Evolutionary conservation across 331 rosid species (phyloP).

Genomic region (Erythrophleum ivorense): DNA sequence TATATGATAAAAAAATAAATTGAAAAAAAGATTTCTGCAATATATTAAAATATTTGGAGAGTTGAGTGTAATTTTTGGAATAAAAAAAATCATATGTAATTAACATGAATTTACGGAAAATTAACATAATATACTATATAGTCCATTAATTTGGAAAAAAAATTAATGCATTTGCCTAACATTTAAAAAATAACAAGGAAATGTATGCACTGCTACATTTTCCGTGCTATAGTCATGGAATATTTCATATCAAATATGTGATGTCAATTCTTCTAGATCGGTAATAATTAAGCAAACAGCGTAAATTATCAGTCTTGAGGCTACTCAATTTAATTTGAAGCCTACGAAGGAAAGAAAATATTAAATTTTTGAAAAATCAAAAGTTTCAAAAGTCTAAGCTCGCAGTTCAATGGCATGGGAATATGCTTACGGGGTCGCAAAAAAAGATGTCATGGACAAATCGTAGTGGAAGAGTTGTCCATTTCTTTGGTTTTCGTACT

Average conservation of each 20-base stretch:
- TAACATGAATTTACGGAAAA: no score
- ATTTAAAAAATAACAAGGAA: no score
- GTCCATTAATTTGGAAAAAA: no score
- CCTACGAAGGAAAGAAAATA: no score
- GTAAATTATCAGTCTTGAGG: background rate
- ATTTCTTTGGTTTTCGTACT: slow-evolving; percentile 33
- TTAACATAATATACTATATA: background rate
- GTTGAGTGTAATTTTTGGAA: no score
- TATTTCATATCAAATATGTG: background rate
- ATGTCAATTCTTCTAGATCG: background rate
- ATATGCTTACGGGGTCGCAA: background rate
- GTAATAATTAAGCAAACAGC: background rate
- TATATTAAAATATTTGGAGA: background rate
- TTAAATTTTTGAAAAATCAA: no score
- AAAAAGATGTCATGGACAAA: slow-evolving; percentile 32
- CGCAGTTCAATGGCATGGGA: slow-evolving; percentile 26
- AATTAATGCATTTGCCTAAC: no score
- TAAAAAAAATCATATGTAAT: no score
- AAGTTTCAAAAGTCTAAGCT: background rate
- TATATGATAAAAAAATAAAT: background rate
- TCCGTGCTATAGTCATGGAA: background rate
- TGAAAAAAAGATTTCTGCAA: background rate
- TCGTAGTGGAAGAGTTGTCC: slow-evolving; percentile 42
- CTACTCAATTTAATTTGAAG: no score
- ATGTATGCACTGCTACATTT: no score